A percentile compares a stretch with the other conserved stretches of the same genome.
Conservation (phyloP, 805 yeast genomes). For the Brettanomyces sp. region DNA sequence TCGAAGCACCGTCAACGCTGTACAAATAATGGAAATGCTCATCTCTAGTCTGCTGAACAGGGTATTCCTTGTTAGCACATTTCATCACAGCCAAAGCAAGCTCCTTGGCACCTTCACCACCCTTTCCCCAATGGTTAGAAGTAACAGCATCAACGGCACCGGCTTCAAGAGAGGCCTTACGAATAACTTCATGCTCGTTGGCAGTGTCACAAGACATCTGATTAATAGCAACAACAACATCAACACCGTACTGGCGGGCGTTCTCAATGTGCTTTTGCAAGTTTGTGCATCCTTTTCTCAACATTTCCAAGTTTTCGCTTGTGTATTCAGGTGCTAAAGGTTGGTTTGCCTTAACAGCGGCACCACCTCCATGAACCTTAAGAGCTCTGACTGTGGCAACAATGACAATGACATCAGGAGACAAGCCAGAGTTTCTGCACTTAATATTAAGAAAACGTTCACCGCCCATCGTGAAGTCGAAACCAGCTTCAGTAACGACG, state of each 20-base stretch:
- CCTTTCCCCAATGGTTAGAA: constrained; percentile 91
- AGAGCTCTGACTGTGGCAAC: constrained; percentile 97
- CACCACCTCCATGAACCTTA: constrained; percentile 95
- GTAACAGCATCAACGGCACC: constrained; percentile 90
- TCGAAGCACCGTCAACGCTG: constrained; percentile 42
- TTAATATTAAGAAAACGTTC: constrained; percentile 94
- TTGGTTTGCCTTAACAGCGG: constrained; percentile 91
- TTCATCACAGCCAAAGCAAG: constrained; percentile 77
- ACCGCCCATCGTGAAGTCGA: constrained; percentile 99
- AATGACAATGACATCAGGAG: constrained; percentile 84
- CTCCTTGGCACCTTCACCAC: constrained; percentile 83
- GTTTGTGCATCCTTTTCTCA: constrained; percentile 76
- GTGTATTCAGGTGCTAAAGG: constrained; percentile 75
- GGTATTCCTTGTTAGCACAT: constrained; percentile 43
- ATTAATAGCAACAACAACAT: constrained; percentile 93
- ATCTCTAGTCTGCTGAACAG: constrained; percentile 25
- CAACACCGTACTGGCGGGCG: constrained; percentile 76
- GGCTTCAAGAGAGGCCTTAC: constrained; percentile 73
- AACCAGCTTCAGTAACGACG: constrained; percentile 96
- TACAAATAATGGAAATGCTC: constrained; percentile 57
- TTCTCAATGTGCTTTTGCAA: constrained; percentile 84
- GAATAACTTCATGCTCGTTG: constrained; percentile 72
- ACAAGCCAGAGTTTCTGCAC: constrained; percentile 82
- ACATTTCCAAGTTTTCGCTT: constrained; percentile 70
- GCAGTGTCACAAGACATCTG: constrained; percentile 74